Evolutionary conservation across 495 filamentous ascomycete species (phyloP), one percentile per base, ranked within the genome.

Genomic region (Podospora appendiculata): DNA sequence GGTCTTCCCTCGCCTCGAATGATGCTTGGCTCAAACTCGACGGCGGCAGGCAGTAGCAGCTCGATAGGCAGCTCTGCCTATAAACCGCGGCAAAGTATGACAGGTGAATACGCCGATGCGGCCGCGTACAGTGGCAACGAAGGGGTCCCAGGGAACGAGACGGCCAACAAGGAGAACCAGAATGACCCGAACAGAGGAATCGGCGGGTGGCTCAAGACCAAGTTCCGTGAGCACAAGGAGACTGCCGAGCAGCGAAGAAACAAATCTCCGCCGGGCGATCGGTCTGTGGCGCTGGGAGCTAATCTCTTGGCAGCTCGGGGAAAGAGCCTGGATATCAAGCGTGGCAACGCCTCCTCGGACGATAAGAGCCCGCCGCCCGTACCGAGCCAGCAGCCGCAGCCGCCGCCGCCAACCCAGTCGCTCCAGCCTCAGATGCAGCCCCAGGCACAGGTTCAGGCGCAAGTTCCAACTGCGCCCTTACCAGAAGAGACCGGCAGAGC

Each of bases 131-230:
- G 70, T n/a, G 69, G 70, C 10, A 61, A 62, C 3, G 58, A 70
- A 63, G 42, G 70, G 54, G 59, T 61, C 58, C 64, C 67, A 42
- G 68, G 64, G 48, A 58, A 65, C 19, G 67, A 73, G 53, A 54
- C 58, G 47, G 52, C 72, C 62, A 60, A 72, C 69, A 60, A 77
- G 73, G 66, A 79, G 65, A 63, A 71, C 65, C 58, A 77, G 72
- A 68, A 80, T 59, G 72, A 77, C 35, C 76, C 77, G 55, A 25
- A 25, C 25, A 87, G 82, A 55, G 86, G 87, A n/a, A 76, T 89
- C 6, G 77, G 94, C 45, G 84, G 82, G 13, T 95, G 91, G 79
- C 79, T 96, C 57, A 88, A 88, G 62, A 85, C 82, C 55, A 95
- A 93, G 69, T 82, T 93, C 40, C 79, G 85, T 14, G 87, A 90